Conservation (phyloP, 257 asterid genomes). For the Nicotiana paniculata region DNA sequence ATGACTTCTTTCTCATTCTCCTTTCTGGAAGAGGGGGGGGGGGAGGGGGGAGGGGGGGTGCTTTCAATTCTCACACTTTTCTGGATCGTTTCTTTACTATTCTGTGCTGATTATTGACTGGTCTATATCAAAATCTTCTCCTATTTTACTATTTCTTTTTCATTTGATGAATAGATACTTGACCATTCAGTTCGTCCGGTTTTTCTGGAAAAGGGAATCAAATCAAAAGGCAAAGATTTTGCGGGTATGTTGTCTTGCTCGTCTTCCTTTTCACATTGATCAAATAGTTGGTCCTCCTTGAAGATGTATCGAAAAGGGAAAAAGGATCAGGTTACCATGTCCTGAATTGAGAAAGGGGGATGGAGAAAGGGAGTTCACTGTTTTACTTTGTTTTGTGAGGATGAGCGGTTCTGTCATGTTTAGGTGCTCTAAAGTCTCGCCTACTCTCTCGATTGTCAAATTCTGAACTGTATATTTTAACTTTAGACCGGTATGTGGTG, state of each 20-base stretch:
- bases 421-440: neutral
- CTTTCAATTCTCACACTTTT: neutral
- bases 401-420: neutral
- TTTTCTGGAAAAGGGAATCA: conserved; percentile 99
- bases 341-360: neutral
- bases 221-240: conserved; percentile 97
- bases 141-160: neutral
- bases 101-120: neutral
- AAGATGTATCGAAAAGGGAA: neutral
- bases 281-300: neutral
- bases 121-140: neutral
- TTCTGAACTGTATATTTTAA: neutral
- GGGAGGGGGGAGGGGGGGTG: neutral
- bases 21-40: neutral
- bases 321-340: neutral
- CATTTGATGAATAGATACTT: conserved; percentile 54
- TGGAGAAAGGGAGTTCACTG: neutral
- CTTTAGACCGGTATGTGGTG: neutral
- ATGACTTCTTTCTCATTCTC: neutral
- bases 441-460: neutral
- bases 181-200: conserved; percentile 92
- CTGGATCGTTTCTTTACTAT: neutral
- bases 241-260: conserved; percentile 53
- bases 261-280: neutral
- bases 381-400: neutral